Percentiles rank a stretch among this genome's conserved stretches.
These are phyloP conservation scores for Blastobotrys robertii DNA, from an alignment of 805 yeast genomes.

Conservation along the genomic window DNA sequence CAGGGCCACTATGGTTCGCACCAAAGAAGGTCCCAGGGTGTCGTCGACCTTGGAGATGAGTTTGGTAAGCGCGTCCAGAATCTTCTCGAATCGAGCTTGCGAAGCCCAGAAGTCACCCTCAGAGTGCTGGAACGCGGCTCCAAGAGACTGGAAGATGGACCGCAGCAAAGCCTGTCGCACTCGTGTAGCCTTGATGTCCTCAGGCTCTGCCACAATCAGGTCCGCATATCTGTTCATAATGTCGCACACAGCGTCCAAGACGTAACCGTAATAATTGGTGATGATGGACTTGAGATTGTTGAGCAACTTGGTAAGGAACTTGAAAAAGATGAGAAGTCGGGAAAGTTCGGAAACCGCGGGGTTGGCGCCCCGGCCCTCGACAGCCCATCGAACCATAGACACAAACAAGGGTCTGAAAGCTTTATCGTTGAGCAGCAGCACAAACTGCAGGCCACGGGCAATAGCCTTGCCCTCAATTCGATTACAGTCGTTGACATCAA, in stretches of 20 bases:
- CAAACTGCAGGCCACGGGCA: slow-evolving; percentile 61
- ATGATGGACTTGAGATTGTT: slow-evolving; percentile 77
- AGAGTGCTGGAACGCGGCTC: slow-evolving; percentile 77
- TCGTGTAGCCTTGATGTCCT: slow-evolving; percentile 20
- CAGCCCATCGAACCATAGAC: slow-evolving; percentile 81
- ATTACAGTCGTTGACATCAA: slow-evolving; percentile 64
- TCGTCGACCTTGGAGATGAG: slow-evolving; percentile 66
- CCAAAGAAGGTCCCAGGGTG: slow-evolving; percentile 67
- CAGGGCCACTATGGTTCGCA: slow-evolving; percentile 67
- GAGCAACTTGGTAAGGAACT: slow-evolving; percentile 76
- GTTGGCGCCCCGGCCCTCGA: slow-evolving; percentile 54
- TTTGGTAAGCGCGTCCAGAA: slow-evolving; percentile 49
- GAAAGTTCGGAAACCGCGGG: slow-evolving; percentile 29
- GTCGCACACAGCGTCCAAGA: slow-evolving; percentile 60
- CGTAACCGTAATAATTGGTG: slow-evolving; percentile 78
- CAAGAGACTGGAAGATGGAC: slow-evolving; percentile 59
- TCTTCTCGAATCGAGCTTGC: slow-evolving; percentile 68
- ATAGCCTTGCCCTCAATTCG: slow-evolving; percentile 74
- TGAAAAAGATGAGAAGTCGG: slow-evolving; percentile 67
- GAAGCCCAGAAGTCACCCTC: slow-evolving; percentile 94
- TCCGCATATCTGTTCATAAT: slow-evolving; percentile 35
- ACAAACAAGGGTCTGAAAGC: slow-evolving; percentile 89
- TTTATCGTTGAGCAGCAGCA: slow-evolving; percentile 88
- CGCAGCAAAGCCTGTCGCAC: slow-evolving; percentile 55
- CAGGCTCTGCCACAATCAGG: slow-evolving; percentile 31